Base-by-base conservation (phyloP, 192 early-diverging fungal species). In the Spinellus fusiger region DNA sequence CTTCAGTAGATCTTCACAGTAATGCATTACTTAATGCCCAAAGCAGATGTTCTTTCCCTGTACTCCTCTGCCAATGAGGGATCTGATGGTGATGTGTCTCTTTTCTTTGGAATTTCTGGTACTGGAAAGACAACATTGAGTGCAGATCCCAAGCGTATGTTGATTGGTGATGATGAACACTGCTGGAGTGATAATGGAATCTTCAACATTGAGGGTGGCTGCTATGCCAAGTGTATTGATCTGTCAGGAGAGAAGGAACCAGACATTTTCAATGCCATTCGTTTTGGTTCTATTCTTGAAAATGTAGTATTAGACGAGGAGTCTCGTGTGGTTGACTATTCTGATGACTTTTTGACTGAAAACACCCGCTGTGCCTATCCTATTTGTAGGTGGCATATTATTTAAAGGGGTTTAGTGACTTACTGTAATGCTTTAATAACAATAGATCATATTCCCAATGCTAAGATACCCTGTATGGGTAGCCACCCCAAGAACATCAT, bases 1-100 rank as follows among this genome's bases (percentile, higher is more conserved):
- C 27, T 32, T 28, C 5, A 56, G 34, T 35, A 69, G 64, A 83
- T 93, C 58, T 94, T 96, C 76, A 96, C 94, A 13, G 92, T 98
- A 55, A 96, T 98, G 96, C 94, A 98, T 77, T 96, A 98, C 84
- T 77, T 92, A 60, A 96, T 96, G 94, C 96, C 96, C 69, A 95
- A 94, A 84, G 78, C 81, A 46, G 87, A 85, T 26, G 92, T 93
- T 23, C 70, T 93, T 8, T 93, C 92, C 13, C 79, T 93, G 47
- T 90, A 93, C 77, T 94, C 93, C 10, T 93, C 91, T 51, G 94
- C 94, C 66, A 98, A 98, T 64, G 93, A 94, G 69, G 92, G 93
- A 46, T 76, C 85, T 28, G 64, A 77, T 47, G 92, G 91, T 53
- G 94, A 96, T 71, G 93, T 95, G 20, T 93, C 96, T 20, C 73